Conservation (phyloP, 768 basidiomycete species). For the Mycena pura region DNA sequence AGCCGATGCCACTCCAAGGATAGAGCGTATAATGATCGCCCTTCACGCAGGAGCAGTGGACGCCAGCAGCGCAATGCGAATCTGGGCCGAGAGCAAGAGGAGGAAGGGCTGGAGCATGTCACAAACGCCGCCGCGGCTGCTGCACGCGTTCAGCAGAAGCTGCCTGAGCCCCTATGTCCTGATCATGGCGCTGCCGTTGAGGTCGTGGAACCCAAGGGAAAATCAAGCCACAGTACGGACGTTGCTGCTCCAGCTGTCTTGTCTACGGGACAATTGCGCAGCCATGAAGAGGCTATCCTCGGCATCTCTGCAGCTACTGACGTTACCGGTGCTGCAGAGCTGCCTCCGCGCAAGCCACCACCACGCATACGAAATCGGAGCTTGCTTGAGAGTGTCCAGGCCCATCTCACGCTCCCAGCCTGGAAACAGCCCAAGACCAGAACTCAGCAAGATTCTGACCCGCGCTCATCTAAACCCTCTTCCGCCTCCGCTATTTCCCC, state of each 20-base stretch:
- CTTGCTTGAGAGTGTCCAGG: slow-evolving; percentile 25
- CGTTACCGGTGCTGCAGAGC: background rate
- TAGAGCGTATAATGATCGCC: slow-evolving; percentile 6
- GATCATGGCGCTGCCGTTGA: slow-evolving; percentile 1
- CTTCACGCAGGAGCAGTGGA: slow-evolving; percentile 10
- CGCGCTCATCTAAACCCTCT: background rate
- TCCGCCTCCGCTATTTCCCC: background rate
- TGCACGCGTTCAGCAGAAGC: background rate
- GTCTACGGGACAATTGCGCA: background rate
- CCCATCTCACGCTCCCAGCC: slow-evolving; percentile 19
- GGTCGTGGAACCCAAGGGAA: slow-evolving; percentile 13
- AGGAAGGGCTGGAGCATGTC: background rate
- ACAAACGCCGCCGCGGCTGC: background rate
- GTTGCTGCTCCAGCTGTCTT: too few relatives aligned
- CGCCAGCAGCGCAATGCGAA: background rate
- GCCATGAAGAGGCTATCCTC: background rate
- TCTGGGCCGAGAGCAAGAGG: slow-evolving; percentile 1
- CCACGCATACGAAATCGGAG: slow-evolving; percentile 17
- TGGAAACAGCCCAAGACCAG: slow-evolving; percentile 6
- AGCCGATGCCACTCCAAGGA: slow-evolving; percentile 6
- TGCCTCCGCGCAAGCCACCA: slow-evolving; percentile 7
- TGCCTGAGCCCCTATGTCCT: background rate
- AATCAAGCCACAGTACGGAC: slow-evolving; percentile 5
- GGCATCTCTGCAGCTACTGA: background rate
- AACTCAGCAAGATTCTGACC: background rate